These are phyloP conservation scores for Chalciporus piperatus DNA, from an alignment of 768 basidiomycete species.

Conservation along the genomic window DNA sequence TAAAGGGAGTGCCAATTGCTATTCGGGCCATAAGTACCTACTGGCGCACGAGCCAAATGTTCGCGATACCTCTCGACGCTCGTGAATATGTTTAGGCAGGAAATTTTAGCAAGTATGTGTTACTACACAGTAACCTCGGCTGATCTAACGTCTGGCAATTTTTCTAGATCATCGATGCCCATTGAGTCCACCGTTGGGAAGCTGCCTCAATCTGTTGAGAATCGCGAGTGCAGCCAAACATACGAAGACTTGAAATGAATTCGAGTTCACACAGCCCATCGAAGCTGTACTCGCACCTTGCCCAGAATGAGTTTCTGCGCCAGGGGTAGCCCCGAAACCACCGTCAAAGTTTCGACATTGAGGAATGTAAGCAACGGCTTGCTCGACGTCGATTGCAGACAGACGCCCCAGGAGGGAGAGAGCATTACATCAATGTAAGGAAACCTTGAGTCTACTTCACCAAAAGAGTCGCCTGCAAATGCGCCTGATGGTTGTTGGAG, in stretches of 20 bases:
- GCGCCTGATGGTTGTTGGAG: constrained; percentile 53
- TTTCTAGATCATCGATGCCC: too few relatives aligned
- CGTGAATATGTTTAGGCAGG: too few relatives aligned
- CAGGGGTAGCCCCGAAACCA: constrained; percentile 80
- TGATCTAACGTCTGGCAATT: too few relatives aligned
- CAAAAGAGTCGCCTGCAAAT: too few relatives aligned
- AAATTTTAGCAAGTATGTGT: too few relatives aligned
- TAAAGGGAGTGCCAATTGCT: too few relatives aligned
- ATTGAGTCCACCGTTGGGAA: too few relatives aligned
- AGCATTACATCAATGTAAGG: constrained; percentile 76
- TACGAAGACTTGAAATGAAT: constrained; percentile 69
- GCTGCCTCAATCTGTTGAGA: too few relatives aligned
- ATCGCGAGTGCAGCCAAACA: constrained; percentile 83
- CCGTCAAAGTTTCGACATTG: constrained; percentile 93
- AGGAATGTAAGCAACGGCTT: constrained; percentile 67
- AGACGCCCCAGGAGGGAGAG: constrained; percentile 79
- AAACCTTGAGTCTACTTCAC: constrained; percentile 60
- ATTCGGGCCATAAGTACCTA: too few relatives aligned
- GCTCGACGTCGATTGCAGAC: constrained; percentile 62
- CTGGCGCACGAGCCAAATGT: too few relatives aligned
- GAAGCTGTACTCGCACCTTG: constrained; percentile 55
- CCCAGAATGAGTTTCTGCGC: constrained; percentile 90
- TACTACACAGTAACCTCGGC: too few relatives aligned
- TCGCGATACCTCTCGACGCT: too few relatives aligned
- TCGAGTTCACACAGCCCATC: neutral